Base-by-base conservation (phyloP, 495 filamentous ascomycete genomes). In the Platismatia glauca region DNA sequence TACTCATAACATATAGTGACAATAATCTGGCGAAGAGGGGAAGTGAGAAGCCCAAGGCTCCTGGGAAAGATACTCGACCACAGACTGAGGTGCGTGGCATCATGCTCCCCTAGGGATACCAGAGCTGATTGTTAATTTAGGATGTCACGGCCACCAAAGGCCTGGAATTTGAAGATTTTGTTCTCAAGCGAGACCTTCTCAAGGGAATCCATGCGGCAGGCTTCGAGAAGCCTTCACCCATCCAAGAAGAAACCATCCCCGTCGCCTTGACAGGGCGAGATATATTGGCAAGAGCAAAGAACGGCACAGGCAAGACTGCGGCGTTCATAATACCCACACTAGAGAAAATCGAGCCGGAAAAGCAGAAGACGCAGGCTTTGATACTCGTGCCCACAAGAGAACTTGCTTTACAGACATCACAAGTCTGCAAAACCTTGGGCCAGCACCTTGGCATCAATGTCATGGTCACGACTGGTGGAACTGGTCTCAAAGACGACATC, bases 181-280 rank as follows among this genome's bases (percentile, higher is more conserved):
- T 86, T 63, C 87, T 97, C 70, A 95, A 94, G 74, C 85, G 94
- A 60, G 89, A 95, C 68, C 80, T 99, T 35, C 82, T 99, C 77
- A 97, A 97, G 91, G 94, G 94, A 38, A 97, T 99, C 60, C 97
- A 97, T 74, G 95, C 97, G 76, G 94, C 94, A 67, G 94, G 94
- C 57, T 99, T 96, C 75, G 94, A 99, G 71, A 97, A 95, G 75
- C 94, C 94, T 3, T 99, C 94, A 55, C 94, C 94, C 20, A 97
- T 99, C 66, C 94, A 99, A 83, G 94, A 99, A 86, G 94, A 96
- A 75, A 88, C 92, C 44, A 97, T 99, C 71, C 94, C 94, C 27
- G 93, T 97, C 62, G 94, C 93, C 24, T 82, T 99, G 44, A 95
- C 92, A 22, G 93, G 93, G 57, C 83, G 91, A 76, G 95, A 99